Percentiles rank a stretch among this genome's conserved stretches.
Conservation (phyloP, 192 early-diverging fungal genomes). For the Umbelopsis isabellina region DNA sequence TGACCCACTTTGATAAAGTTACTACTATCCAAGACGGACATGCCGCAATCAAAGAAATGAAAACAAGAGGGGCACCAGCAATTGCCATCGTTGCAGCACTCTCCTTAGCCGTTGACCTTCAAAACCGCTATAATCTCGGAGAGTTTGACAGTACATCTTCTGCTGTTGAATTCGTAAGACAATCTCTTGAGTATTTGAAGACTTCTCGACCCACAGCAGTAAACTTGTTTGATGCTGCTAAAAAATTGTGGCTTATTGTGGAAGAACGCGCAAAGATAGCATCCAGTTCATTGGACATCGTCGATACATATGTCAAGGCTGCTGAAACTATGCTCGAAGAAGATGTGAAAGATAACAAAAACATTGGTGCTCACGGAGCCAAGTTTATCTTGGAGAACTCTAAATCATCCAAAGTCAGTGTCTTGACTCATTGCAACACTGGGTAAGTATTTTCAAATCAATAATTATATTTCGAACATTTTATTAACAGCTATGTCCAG, state of each 20-base stretch:
- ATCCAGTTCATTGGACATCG: slow-evolving; percentile 47
- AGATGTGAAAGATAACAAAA: slow-evolving; percentile 87
- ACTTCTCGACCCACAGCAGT: slow-evolving; percentile 96
- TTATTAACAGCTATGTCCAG: slow-evolving; percentile 31
- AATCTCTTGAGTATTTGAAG: slow-evolving; percentile 74
- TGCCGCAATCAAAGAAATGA: slow-evolving; percentile 91
- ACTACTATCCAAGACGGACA: slow-evolving; percentile 70
- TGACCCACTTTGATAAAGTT: slow-evolving; percentile 76
- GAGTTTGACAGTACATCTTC: slow-evolving; percentile 39
- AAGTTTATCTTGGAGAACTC: slow-evolving; percentile 66
- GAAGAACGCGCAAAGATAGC: slow-evolving; percentile 24
- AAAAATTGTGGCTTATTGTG: slow-evolving; percentile 49
- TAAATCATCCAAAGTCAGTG: slow-evolving; percentile 47
- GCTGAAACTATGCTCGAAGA: slow-evolving; percentile 84
- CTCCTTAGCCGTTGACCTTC: slow-evolving; percentile 82
- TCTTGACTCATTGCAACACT: slow-evolving; percentile 98
- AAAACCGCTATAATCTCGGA: slow-evolving; percentile 21
- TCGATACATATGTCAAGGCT: slow-evolving; percentile 64
- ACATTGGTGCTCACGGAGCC: slow-evolving; percentile 82
- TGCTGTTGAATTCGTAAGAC: slow-evolving; percentile 55
- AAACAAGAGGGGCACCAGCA: slow-evolving; percentile 90
- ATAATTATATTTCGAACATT: background rate
- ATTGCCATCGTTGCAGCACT: slow-evolving; percentile 97
- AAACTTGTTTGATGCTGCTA: slow-evolving; percentile 90
- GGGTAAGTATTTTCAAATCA: slow-evolving; percentile 58